A percentile compares a stretch with the other conserved stretches of the same genome.
These are phyloP conservation scores for Steccherinum ochraceum DNA, from an alignment of 768 basidiomycete genomes.

Conservation along the genomic window DNA sequence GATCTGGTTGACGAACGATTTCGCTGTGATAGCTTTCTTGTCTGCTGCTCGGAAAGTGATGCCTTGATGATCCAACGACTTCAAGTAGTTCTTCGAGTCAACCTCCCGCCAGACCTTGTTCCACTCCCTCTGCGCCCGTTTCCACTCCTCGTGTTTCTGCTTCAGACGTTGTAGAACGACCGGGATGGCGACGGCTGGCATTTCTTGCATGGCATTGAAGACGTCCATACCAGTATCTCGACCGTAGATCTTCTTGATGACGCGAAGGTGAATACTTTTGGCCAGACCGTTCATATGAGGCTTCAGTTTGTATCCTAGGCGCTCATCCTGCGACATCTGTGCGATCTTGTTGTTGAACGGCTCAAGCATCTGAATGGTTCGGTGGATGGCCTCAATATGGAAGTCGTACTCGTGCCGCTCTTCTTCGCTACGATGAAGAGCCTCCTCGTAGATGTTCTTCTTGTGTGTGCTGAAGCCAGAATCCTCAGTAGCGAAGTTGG, in stretches of 20 bases:
- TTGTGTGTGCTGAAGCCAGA: constrained; percentile 85
- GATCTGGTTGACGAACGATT: constrained; percentile 77
- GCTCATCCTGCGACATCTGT: constrained; percentile 73
- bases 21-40: constrained; percentile 75
- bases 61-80: constrained; percentile 90
- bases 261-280: constrained; percentile 87
- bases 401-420: constrained; percentile 99
- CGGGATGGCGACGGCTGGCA: constrained; percentile 81
- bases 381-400: constrained; percentile 91
- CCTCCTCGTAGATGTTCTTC: constrained; percentile 96
- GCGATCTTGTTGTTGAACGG: constrained; percentile 86
- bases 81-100: constrained; percentile 88
- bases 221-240: constrained; percentile 78
- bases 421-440: constrained; percentile 92
- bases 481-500: constrained; percentile 92
- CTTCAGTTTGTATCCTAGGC: constrained; percentile 77
- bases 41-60: constrained; percentile 87
- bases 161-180: constrained; percentile 86
- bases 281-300: constrained; percentile 77
- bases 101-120: constrained; percentile 98
- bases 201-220: constrained; percentile 86
- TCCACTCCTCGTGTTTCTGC: constrained; percentile 98
- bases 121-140: constrained; percentile 95
- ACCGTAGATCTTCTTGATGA: constrained; percentile 97
- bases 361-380: constrained; percentile 87